These are phyloP conservation scores for Paramecium biaurelia DNA, from an alignment of 73 alveolate species.

Conservation along the genomic window DNA sequence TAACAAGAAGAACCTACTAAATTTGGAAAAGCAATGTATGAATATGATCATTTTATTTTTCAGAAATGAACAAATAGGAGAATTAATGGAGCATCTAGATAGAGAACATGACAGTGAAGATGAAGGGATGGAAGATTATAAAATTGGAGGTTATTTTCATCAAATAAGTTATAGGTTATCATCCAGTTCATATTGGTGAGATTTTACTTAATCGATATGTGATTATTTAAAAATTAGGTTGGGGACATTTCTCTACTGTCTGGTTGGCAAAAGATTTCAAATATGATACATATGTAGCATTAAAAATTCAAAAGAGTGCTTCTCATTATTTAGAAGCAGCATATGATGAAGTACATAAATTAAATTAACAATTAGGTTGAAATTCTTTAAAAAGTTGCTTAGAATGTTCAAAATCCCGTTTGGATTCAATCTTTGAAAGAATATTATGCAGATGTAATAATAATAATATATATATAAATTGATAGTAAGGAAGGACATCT, in stretches of 20 bases:
- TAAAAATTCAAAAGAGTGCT: slow-evolving; percentile 98
- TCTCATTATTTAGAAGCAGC: slow-evolving; percentile 99
- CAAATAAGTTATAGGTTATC: slow-evolving; percentile 78
- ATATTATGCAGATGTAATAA: slow-evolving; percentile 59
- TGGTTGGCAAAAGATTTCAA: slow-evolving; percentile 97
- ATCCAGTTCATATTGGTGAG: slow-evolving; percentile 99
- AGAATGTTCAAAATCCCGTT: slow-evolving; percentile 68
- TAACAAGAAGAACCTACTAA: neutral
- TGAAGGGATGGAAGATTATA: slow-evolving; percentile 92
- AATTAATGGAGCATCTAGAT: slow-evolving; percentile 55
- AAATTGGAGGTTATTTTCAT: slow-evolving; percentile 81
- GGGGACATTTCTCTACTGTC: slow-evolving; percentile 99
- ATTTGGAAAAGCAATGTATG: neutral
- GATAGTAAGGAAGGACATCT: slow-evolving; percentile 32
- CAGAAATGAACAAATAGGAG: slow-evolving; percentile 45
- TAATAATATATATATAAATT: neutral
- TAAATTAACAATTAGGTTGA: neutral
- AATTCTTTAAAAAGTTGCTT: slow-evolving; percentile 87
- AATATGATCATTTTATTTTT: neutral
- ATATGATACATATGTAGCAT: slow-evolving; percentile 89
- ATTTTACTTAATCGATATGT: slow-evolving; percentile 91
- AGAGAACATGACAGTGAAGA: slow-evolving; percentile 83
- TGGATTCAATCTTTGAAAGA: slow-evolving; percentile 50
- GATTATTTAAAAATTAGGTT: slow-evolving; percentile 95
- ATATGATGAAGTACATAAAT: slow-evolving; percentile 97